Conservation (phyloP, 1,284 basidiomycete species). For the Rhodotorula mucilaginosa region DNA sequence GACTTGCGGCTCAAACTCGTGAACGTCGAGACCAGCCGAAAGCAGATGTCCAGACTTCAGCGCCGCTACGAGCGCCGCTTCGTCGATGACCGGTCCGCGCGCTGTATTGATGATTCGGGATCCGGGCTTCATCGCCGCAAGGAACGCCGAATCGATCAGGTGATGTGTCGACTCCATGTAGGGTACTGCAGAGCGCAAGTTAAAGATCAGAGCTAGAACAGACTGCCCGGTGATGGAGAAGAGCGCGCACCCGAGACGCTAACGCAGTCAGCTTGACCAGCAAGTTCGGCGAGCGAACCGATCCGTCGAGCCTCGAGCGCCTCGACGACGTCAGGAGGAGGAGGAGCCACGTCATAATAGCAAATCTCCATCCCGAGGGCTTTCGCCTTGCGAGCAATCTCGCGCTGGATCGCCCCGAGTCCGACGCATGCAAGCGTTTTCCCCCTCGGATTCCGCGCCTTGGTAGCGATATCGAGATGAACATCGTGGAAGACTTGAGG, state of each 20-base stretch:
- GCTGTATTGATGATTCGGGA: slow-evolving; percentile 14
- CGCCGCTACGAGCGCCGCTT: slow-evolving; percentile 8
- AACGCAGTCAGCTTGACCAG: slow-evolving; percentile 5
- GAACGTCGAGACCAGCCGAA: slow-evolving; percentile 6
- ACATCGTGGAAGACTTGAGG: background rate
- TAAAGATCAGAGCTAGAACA: background rate
- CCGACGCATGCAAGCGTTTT: slow-evolving; percentile 12
- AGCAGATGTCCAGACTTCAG: slow-evolving; percentile 9
- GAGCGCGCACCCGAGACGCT: slow-evolving; percentile 3
- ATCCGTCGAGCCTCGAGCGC: background rate
- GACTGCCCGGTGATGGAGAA: too few relatives aligned
- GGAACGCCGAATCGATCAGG: slow-evolving; percentile 4
- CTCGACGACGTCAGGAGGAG: background rate
- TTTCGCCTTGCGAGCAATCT: slow-evolving; percentile 5
- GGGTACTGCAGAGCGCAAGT: background rate
- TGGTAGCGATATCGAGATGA: slow-evolving; percentile 3
- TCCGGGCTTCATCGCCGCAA: slow-evolving; percentile 1
- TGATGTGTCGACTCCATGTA: slow-evolving; percentile 11
- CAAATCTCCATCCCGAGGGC: slow-evolving; percentile 2
- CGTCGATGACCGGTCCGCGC: slow-evolving; percentile 7
- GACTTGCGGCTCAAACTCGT: slow-evolving; percentile 14
- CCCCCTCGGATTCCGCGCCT: slow-evolving; percentile 4
- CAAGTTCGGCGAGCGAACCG: slow-evolving; percentile 5
- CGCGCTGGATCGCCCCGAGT: slow-evolving; percentile 15
- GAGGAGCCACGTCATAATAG: slow-evolving; percentile 12